phyloP scores from a whole-genome alignment of 495 filamentous ascomycete genomes.

The Massariosphaeria phaeospora region DNA sequence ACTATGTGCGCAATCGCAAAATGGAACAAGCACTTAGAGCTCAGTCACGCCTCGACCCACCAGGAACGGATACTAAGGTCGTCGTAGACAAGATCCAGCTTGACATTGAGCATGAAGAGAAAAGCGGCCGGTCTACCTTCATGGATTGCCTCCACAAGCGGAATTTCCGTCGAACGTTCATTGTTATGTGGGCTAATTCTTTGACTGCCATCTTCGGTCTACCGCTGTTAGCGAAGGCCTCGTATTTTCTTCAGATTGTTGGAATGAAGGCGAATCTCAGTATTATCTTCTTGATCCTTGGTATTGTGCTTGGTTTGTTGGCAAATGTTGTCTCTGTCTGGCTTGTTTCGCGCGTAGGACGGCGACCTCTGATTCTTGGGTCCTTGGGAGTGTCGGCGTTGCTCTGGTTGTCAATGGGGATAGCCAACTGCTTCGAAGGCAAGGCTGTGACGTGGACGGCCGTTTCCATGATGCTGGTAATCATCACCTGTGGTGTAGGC shows the following conservation, averaged over 20 bases:
- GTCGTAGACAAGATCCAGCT: conserved; percentile 4
- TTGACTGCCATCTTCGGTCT: conserved; percentile 18
- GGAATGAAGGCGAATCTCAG: conserved; percentile 17
- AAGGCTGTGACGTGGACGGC: conserved; percentile 16
- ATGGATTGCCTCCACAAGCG: conserved; percentile 16
- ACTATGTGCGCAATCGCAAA: conserved; percentile 16
- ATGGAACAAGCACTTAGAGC: conserved; percentile 12
- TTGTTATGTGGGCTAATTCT: conserved; percentile 21
- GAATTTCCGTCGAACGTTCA: conserved; percentile 19
- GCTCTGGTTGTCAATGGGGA: conserved; percentile 13
- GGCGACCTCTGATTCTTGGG: conserved; percentile 6
- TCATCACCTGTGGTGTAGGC: conserved; percentile 13
- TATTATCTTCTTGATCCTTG: conserved; percentile 24
- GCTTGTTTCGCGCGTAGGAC: conserved; percentile 7
- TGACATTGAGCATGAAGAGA: conserved; percentile 20
- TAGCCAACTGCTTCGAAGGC: conserved; percentile 19
- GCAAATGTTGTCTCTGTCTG: conserved; percentile 16
- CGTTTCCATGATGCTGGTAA: conserved; percentile 22
- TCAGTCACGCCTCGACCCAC: conserved; percentile 16
- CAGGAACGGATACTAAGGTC: conserved; percentile 1
- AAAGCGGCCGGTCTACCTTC: conserved; percentile 1
- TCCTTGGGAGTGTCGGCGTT: not conserved
- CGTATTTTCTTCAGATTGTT: conserved; percentile 23
- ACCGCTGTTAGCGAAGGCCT: conserved; percentile 13
- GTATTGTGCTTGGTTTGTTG: conserved; percentile 18